phyloP scores from a whole-genome alignment of 352 stramenopile species.

The Plasmopara muralis region DNA sequence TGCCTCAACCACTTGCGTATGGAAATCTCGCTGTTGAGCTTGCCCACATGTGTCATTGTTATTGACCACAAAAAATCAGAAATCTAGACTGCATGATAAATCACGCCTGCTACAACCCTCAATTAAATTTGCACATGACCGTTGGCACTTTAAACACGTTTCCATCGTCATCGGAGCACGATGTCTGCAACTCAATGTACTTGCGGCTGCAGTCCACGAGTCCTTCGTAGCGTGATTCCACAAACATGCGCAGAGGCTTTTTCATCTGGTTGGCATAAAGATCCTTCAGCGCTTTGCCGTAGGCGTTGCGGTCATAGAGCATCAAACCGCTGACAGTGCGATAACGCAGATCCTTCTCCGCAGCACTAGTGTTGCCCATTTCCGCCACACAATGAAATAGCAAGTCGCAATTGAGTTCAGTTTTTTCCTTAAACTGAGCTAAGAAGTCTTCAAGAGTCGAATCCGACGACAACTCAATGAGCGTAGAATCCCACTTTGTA shows the following conservation, averaged over 20 bases:
- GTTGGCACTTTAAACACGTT: slow-evolving; percentile 80
- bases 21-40: not conserved
- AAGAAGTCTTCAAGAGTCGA: slow-evolving; percentile 70
- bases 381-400: slow-evolving; percentile 75
- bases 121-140: slow-evolving; percentile 83
- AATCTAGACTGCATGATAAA: too few relatives aligned
- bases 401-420: slow-evolving; percentile 73
- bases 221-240: slow-evolving; percentile 73
- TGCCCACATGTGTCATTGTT: not conserved
- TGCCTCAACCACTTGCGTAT: not conserved
- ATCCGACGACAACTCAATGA: slow-evolving; percentile 59
- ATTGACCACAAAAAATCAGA: not conserved
- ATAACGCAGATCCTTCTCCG: slow-evolving; percentile 63
- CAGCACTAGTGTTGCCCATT: slow-evolving; percentile 45
- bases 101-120: slow-evolving; percentile 5
- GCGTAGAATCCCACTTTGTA: slow-evolving; percentile 90
- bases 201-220: slow-evolving; percentile 77
- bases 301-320: slow-evolving; percentile 82
- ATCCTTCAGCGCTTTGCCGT: slow-evolving; percentile 60
- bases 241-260: slow-evolving; percentile 49
- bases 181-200: slow-evolving; percentile 80
- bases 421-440: slow-evolving; percentile 54
- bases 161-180: slow-evolving; percentile 76
- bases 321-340: slow-evolving; percentile 70
- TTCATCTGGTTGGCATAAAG: slow-evolving; percentile 61